Evolutionary conservation across 192 early-diverging fungal genomes (phyloP).

Genomic region (Coemansia sp.): DNA sequence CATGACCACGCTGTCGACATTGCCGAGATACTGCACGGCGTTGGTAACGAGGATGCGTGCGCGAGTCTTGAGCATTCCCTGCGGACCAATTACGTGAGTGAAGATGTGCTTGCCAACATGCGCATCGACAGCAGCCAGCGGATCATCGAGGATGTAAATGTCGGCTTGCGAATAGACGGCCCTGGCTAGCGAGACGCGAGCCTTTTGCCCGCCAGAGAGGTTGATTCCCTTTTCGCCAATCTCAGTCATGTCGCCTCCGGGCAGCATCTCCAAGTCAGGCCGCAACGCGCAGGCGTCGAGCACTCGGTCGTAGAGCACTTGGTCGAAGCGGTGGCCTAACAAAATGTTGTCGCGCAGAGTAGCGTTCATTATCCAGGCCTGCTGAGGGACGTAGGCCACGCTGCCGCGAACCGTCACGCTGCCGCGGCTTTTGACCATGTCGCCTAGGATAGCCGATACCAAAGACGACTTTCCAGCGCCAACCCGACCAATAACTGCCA

Average conservation of each 20-base stretch:
- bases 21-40: conserved; percentile 55
- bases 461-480: conserved; percentile 67
- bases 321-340: conserved; percentile 60
- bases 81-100: conserved; percentile 52
- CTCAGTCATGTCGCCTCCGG: conserved; percentile 56
- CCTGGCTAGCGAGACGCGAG: conserved; percentile 65
- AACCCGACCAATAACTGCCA: conserved; percentile 61
- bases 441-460: conserved; percentile 60
- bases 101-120: conserved; percentile 64
- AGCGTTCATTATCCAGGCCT: conserved; percentile 67
- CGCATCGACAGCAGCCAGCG: conserved; percentile 66
- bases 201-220: conserved; percentile 63
- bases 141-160: conserved; percentile 68
- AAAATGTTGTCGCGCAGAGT: conserved; percentile 66
- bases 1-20: conserved; percentile 52
- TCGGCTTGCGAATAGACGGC: conserved; percentile 67
- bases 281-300: conserved; percentile 59
- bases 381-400: conserved; percentile 61
- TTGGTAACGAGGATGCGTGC: conserved; percentile 64
- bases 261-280: conserved; percentile 58
- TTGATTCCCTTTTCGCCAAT: conserved; percentile 69
- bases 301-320: conserved; percentile 56
- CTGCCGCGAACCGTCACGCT: conserved; percentile 23
- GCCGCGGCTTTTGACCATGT: conserved; percentile 46
- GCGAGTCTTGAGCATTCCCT: conserved; percentile 50